phyloP scores from a whole-genome alignment of 306 rosid species.

The Geum urbanum region DNA sequence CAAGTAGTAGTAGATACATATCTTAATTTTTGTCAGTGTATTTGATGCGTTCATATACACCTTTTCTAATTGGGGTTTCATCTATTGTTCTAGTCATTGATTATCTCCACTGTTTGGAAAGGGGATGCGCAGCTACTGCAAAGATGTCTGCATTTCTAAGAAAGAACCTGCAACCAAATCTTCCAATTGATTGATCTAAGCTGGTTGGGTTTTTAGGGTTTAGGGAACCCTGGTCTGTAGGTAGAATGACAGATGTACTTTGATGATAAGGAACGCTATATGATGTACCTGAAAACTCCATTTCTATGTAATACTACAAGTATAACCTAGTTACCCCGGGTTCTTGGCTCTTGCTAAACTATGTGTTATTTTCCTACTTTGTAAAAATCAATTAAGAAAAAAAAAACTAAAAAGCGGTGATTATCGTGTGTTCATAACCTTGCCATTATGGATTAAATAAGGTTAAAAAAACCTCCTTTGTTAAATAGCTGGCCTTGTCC shows the following conservation, averaged over 20 bases:
- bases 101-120: conserved; percentile 79
- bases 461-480: background rate
- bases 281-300: conserved; percentile 3
- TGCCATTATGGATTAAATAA: background rate
- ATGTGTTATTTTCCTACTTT: background rate
- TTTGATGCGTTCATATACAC: background rate
- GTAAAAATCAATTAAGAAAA: background rate
- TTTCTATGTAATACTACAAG: background rate
- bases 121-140: conserved; percentile 71
- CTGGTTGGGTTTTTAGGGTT: conserved; percentile 5
- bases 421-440: background rate
- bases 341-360: background rate
- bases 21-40: background rate
- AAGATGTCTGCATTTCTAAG: conserved; percentile 74
- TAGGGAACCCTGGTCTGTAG: no score
- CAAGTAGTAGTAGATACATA: background rate
- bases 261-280: background rate
- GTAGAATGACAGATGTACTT: background rate
- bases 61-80: conserved; percentile 25
- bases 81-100: conserved; percentile 56
- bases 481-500: background rate
- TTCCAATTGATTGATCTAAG: conserved; percentile 36
- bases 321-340: background rate
- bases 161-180: conserved; percentile 55
- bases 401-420: background rate